phyloP scores from a whole-genome alignment of 352 stramenopile genomes.

The Globisporangium polare region DNA sequence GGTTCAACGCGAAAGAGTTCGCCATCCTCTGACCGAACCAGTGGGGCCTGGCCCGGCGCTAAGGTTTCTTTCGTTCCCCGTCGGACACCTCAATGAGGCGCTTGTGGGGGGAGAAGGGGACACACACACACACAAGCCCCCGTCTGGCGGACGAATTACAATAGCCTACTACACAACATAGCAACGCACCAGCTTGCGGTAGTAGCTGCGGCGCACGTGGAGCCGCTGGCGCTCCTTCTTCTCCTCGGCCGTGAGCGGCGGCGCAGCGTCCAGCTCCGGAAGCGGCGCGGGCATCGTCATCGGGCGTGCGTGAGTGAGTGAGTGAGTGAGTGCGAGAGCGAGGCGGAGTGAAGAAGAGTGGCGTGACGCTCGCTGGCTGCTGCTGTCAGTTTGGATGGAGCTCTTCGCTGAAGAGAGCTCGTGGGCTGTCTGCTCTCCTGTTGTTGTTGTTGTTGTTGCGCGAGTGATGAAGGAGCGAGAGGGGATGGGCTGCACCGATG shows the following conservation, averaged over 20 bases:
- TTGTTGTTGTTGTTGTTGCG: slow-evolving; percentile 2
- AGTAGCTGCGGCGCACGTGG: slow-evolving; percentile 49
- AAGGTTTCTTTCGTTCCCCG: background rate
- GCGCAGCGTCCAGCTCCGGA: slow-evolving; percentile 1
- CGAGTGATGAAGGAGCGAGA: background rate
- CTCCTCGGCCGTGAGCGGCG: slow-evolving; percentile 3
- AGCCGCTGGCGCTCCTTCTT: slow-evolving; percentile 40
- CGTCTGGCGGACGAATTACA: too few species aligned
- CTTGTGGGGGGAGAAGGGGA: background rate
- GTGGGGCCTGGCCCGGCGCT: background rate
- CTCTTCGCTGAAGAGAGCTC: background rate
- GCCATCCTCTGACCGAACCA: background rate
- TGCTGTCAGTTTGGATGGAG: background rate
- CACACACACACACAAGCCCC: too few species aligned
- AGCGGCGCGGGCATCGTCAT: slow-evolving; percentile 4
- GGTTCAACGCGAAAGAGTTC: background rate
- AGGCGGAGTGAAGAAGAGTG: too few species aligned
- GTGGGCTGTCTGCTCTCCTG: background rate
- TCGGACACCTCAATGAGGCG: background rate
- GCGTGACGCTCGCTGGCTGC: background rate
- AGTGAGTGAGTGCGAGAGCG: background rate
- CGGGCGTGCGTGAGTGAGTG: background rate
- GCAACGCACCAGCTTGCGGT: slow-evolving; percentile 30
- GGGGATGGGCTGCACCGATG: background rate
- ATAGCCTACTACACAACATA: too few species aligned